phyloP scores from a whole-genome alignment of 495 filamentous ascomycete genomes.

The Penicillium turbatum region DNA sequence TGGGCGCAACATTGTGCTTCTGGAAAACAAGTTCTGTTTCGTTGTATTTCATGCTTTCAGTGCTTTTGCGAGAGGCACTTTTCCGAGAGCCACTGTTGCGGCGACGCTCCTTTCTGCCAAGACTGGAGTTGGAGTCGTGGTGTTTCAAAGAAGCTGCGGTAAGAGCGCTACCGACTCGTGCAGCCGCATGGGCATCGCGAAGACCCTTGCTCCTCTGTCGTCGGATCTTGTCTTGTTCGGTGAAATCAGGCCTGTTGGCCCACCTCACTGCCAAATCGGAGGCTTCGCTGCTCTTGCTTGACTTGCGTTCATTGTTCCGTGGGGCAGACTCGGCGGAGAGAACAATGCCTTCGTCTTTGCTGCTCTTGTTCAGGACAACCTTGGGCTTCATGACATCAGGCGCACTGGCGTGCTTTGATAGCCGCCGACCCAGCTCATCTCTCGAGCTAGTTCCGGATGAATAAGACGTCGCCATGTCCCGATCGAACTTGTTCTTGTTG shows the following conservation, averaged over 20 bases:
- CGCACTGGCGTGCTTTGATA: slow-evolving; percentile 66
- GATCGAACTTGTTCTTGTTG: slow-evolving; percentile 60
- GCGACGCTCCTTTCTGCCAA: slow-evolving; percentile 48
- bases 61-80: slow-evolving; percentile 47
- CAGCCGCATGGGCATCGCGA: slow-evolving; percentile 54
- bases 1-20: slow-evolving; percentile 63
- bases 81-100: slow-evolving; percentile 26
- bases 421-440: slow-evolving; percentile 53
- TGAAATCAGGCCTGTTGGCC: slow-evolving; percentile 43
- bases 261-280: slow-evolving; percentile 47
- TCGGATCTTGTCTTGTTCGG: slow-evolving; percentile 50
- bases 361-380: slow-evolving; percentile 58
- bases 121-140: slow-evolving; percentile 59
- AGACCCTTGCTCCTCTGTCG: slow-evolving; percentile 58
- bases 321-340: slow-evolving; percentile 46
- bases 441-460: slow-evolving; percentile 59
- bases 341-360: slow-evolving; percentile 54
- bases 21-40: slow-evolving; percentile 58
- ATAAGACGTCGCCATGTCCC: slow-evolving; percentile 54
- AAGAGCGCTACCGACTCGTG: slow-evolving; percentile 51
- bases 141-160: slow-evolving; percentile 61
- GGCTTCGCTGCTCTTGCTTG: slow-evolving; percentile 42
- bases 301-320: slow-evolving; percentile 42
- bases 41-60: slow-evolving; percentile 52
- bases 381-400: slow-evolving; percentile 65